A percentile compares a stretch with the other conserved stretches of the same genome.
These are phyloP conservation scores for Thermothelomyces thermophilus DNA, from an alignment of 2,329 filamentous ascomycete species.

Conservation along the genomic window DNA sequence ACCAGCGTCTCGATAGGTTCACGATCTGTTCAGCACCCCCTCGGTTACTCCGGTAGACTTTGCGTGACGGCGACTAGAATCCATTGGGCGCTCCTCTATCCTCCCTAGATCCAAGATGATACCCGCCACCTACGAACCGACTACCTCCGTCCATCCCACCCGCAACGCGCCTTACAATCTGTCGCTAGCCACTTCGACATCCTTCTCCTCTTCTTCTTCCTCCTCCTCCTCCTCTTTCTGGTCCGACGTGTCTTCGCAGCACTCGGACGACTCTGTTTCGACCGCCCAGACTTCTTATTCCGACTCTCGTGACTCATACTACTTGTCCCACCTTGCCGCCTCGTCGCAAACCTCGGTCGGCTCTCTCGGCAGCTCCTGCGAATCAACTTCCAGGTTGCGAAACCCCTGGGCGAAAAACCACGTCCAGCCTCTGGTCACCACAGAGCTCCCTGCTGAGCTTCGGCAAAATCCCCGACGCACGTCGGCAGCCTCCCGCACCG, in stretches of 20 bases:
- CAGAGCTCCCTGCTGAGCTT: conserved; percentile 51
- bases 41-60: conserved; percentile 30
- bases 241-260: conserved; percentile 64
- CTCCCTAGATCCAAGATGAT: conserved; percentile 49
- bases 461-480: conserved; percentile 58
- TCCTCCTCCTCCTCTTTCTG: conserved; percentile 72
- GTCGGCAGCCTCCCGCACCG: conserved; percentile 48
- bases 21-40: conserved; percentile 28
- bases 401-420: conserved; percentile 31
- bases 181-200: conserved; percentile 67
- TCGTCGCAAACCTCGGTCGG: conserved; percentile 30
- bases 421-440: conserved; percentile 25
- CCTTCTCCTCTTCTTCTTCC: conserved; percentile 69
- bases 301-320: conserved; percentile 38
- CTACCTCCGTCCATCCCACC: conserved; percentile 43
- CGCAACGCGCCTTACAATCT: conserved; percentile 59
- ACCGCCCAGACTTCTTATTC: conserved; percentile 33
- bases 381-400: conserved; percentile 26
- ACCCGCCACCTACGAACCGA: conserved; percentile 46
- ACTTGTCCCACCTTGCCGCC: conserved; percentile 27
- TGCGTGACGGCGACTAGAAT: conserved; percentile 33
- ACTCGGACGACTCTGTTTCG: conserved; percentile 60
- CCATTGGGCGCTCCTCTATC: conserved; percentile 21
- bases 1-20: conserved; percentile 39
- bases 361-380: conserved; percentile 26